Evolutionary conservation across 2,329 filamentous ascomycete species (phyloP), one percentile per base, ranked within the genome.

Genomic region (Fusarium algeriense): DNA sequence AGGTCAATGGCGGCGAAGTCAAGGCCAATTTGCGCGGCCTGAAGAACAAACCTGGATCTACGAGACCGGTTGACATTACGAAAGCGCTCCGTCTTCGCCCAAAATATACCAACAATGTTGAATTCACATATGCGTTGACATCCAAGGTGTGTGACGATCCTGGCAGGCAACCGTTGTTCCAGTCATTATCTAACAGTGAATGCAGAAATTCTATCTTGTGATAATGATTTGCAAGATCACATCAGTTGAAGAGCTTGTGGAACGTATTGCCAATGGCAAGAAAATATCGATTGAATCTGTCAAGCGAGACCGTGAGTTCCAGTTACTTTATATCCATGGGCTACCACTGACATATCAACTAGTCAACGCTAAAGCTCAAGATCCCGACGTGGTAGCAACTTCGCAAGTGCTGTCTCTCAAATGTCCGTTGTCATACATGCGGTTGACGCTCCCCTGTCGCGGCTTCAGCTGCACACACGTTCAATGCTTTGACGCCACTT

Each of bases 41-140:
- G 68, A 99, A 99, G 82, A 98, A 97, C 80, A 97, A 96, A 80
- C 93, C 95, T 10, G 96, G 96, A 26, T 97, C 96, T 46, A 99
- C 96, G 43, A 91, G 94, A 76, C 96, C 96, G 11, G 94, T 93
- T 49, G 96, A 99, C 81, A 92, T 99, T 68, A 99, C 96, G 11
- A 85, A 88, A 71, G 87, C 89, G 65, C 84, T 98, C 48, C 89
- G 91, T 20, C 88, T 93, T 34, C 90, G 89, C 70, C 88, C 90
- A 14, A 86, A 86, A 45, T 97, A 95, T 77, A 83, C 84, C 58
- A 98, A 98, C 78, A 90, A 85, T 53, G 84, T 99, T 67, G 89
- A 92, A 63, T 91, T 99, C 80, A 97, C 94, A 43, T 99, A 98
- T 82, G 96, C 96, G 49, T 84, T 98, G 73, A 98, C 96, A 17